Percentiles rank a stretch among this genome's conserved stretches.
These are phyloP conservation scores for Hawksworthiomyces lignivorus DNA, from an alignment of 2,329 filamentous ascomycete species.

Conservation along the genomic window DNA sequence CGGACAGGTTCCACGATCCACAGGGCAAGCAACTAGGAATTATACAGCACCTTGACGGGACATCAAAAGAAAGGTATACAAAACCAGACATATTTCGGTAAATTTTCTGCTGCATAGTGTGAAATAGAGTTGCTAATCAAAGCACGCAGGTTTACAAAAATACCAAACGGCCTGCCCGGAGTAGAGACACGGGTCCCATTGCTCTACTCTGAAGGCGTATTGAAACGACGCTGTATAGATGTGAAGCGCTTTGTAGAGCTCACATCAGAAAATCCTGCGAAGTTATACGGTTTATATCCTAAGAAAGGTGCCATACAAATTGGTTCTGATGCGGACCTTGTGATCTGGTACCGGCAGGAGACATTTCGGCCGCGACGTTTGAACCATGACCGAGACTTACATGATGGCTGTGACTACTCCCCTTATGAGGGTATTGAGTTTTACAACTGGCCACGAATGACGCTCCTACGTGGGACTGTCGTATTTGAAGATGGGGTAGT, in stretches of 20 bases:
- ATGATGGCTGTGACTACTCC: constrained; percentile 56
- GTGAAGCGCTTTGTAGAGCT: constrained; percentile 46
- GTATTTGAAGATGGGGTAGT: constrained; percentile 47
- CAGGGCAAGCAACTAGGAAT: constrained; percentile 16
- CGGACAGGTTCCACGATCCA: constrained; percentile 34
- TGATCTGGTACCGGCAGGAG: constrained; percentile 46
- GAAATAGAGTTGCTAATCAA: too few relatives aligned
- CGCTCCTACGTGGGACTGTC: constrained; percentile 47
- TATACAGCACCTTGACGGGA: constrained; percentile 2
- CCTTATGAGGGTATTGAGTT: constrained; percentile 50
- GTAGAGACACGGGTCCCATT: constrained; percentile 48
- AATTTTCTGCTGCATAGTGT: too few relatives aligned
- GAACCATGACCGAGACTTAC: constrained; percentile 42
- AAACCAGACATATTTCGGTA: too few relatives aligned
- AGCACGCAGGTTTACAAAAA: constrained; percentile 41
- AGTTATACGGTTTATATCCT: constrained; percentile 47
- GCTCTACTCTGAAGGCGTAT: constrained; percentile 27
- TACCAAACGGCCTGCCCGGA: constrained; percentile 50
- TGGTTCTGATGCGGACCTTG: constrained; percentile 47
- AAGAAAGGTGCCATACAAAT: constrained; percentile 41
- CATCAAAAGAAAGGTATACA: neutral
- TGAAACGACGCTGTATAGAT: constrained; percentile 25
- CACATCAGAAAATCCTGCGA: constrained; percentile 45
- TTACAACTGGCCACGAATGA: constrained; percentile 53
- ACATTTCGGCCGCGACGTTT: constrained; percentile 21